These are phyloP conservation scores for Chlamydomonas sphaeroides DNA, from an alignment of 139 green algal species.

Conservation along the genomic window DNA sequence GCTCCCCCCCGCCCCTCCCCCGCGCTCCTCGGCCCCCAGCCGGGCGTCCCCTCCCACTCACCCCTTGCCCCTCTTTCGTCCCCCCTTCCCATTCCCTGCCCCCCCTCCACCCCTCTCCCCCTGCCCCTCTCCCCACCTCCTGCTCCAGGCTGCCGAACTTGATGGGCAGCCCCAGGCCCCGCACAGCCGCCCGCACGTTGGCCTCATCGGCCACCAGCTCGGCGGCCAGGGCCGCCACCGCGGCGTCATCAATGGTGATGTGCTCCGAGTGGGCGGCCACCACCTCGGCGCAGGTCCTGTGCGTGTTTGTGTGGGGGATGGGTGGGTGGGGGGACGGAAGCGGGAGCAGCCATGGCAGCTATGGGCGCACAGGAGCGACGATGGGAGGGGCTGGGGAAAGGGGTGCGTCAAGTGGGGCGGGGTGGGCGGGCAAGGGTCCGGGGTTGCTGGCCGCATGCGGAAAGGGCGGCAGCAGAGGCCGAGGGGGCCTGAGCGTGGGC, in stretches of 20 bases:
- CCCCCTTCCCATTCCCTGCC: too few species aligned
- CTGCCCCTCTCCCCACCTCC: constrained; percentile 19
- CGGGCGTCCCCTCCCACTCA: too few species aligned
- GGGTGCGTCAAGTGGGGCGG: neutral
- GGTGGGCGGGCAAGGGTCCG: too few species aligned
- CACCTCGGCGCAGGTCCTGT: constrained; percentile 50
- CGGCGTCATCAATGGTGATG: constrained; percentile 36
- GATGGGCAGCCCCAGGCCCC: constrained; percentile 55
- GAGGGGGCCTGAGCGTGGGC: too few species aligned
- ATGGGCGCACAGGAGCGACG: neutral
- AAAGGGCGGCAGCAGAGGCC: too few species aligned
- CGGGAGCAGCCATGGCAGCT: neutral
- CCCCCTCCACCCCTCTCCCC: too few species aligned
- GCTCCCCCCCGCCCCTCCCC: too few species aligned
- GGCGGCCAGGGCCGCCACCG: constrained; percentile 10
- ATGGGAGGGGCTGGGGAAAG: neutral
- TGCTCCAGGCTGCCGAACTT: constrained; percentile 63
- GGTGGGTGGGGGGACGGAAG: too few species aligned
- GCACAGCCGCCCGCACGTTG: constrained; percentile 28
- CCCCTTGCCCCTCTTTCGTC: too few species aligned
- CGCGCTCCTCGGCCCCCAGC: too few species aligned
- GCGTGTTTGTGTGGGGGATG: neutral
- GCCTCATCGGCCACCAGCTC: constrained; percentile 7
- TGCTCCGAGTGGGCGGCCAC: constrained; percentile 34
- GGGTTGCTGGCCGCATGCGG: neutral